Base-by-base conservation (phyloP, 768 basidiomycete genomes). In the Mycena haematopus region DNA sequence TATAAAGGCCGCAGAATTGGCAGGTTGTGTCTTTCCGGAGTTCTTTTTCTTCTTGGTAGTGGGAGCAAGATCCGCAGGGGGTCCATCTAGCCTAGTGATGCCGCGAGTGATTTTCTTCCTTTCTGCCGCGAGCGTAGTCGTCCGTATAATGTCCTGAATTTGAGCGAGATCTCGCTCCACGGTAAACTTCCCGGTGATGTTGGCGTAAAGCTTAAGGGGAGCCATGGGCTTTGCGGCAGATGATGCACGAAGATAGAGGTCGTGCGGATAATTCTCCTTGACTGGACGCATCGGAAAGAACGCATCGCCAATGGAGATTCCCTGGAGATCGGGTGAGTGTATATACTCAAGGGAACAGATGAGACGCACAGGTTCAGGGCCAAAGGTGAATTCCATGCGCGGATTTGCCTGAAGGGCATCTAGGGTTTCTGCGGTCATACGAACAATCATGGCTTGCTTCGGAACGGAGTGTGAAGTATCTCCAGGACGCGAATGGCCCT, bases 361-460 rank as follows among this genome's bases (percentile, higher is more conserved):
- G 24, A 56, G 56, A 75, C 85, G 70, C 68, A 91, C 90, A 46
- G 88, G 84, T 49, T 70, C 78, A 35, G 83, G 77, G 24, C 85
- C 85, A 69, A 92, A 90, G 63, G 87, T 82, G 62, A 92, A 83
- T 42, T 86, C 76, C 71, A 92, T 73, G 54, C 71, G 75, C 38
- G 79, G 78, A 52, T 79, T 78, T 0, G 80, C 76, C 45, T 86
- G 83, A 45, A 92, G 82, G 1, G 88, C 87, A 58, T 90, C 86
- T 62, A 92, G 79, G 0, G 88, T 86, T 73, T 91, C 88, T 35
- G 84, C 80, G 5, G 91, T 86, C 83, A 93, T 81, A 59, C 90
- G 87, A 42, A 93, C 83, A 52, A 93, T 78, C 85, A 92, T 87
- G 51, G 91, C 91, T 25, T 82, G 82, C 78, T 90, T 91, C 14